phyloP scores from a whole-genome alignment of 1,284 basidiomycete genomes.

The Ustilago hordei region DNA sequence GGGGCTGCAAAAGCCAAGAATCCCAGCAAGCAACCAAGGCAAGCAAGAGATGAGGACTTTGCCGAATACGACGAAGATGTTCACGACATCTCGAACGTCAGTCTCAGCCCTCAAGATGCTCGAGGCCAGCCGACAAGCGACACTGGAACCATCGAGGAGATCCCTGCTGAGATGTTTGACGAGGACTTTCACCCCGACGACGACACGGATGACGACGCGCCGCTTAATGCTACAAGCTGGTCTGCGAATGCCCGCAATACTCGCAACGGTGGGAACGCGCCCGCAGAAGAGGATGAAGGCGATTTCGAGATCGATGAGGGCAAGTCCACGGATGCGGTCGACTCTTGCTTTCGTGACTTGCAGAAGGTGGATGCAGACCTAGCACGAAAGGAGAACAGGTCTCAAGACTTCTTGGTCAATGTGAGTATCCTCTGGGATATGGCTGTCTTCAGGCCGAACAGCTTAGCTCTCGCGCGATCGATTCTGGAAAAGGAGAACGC shows the following conservation, averaged over 20 bases:
- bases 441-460: slow-evolving; percentile 20
- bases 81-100: slow-evolving; percentile 52
- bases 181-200: slow-evolving; percentile 26
- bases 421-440: slow-evolving; percentile 37
- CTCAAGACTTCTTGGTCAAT: slow-evolving; percentile 22
- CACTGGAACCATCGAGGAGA: slow-evolving; percentile 15
- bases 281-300: slow-evolving; percentile 17
- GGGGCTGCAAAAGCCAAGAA: slow-evolving; percentile 15
- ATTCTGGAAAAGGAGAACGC: slow-evolving; percentile 8
- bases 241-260: no score
- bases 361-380: slow-evolving; percentile 27
- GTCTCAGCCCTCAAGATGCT: slow-evolving; percentile 27
- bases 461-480: neutral
- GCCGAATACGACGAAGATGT: slow-evolving; percentile 41
- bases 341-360: slow-evolving; percentile 35
- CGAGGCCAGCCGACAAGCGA: neutral
- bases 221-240: slow-evolving; percentile 5
- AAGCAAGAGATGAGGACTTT: slow-evolving; percentile 30
- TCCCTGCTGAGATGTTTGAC: slow-evolving; percentile 27
- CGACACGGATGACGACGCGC: slow-evolving; percentile 31
- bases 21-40: slow-evolving; percentile 16
- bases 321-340: slow-evolving; percentile 11
- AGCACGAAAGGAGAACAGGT: slow-evolving; percentile 17
- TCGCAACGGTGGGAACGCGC: neutral
- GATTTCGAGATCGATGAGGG: slow-evolving; percentile 30